Percentiles rank a stretch among this genome's conserved stretches.
Evolutionary conservation across 2,329 filamentous ascomycete genomes (phyloP).

Genomic region (Phialophora chinensis): DNA sequence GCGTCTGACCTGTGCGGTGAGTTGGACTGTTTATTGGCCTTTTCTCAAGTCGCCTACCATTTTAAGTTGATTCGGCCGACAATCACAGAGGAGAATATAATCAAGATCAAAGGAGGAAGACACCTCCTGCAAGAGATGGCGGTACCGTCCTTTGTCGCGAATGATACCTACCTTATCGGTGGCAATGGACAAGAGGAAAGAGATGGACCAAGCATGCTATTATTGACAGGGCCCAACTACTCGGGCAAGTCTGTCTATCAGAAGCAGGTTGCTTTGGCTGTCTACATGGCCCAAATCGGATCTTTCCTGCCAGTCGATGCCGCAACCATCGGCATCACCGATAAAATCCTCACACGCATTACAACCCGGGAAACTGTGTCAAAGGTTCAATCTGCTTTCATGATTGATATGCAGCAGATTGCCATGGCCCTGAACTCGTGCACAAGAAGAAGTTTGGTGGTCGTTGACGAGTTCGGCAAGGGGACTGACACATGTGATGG

Average conservation of each 20-base stretch:
- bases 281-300: conserved; percentile 90
- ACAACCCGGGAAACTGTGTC: conserved; percentile 74
- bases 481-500: conserved; percentile 66
- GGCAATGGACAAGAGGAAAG: conserved; percentile 50
- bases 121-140: conserved; percentile 87
- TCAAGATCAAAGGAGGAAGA: conserved; percentile 76
- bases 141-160: conserved; percentile 80
- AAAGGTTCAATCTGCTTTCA: conserved; percentile 69
- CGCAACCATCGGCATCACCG: conserved; percentile 83
- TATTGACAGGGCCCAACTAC: conserved; percentile 93
- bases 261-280: conserved; percentile 88
- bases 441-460: conserved; percentile 76
- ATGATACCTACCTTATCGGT: conserved; percentile 73
- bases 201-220: conserved; percentile 68
- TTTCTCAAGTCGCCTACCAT: conserved; percentile 76
- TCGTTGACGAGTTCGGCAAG: conserved; percentile 92
- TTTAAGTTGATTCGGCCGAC: conserved; percentile 74
- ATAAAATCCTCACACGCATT: conserved; percentile 88
- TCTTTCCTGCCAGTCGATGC: conserved; percentile 84
- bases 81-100: conserved; percentile 71
- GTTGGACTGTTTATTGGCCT: conserved; percentile 78
- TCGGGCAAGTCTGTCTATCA: conserved; percentile 96
- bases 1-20: conserved; percentile 86
- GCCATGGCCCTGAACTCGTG: conserved; percentile 75
- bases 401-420: conserved; percentile 87